phyloP scores from a whole-genome alignment of 306 rosid genomes.

The Spatholobus suberectus region DNA sequence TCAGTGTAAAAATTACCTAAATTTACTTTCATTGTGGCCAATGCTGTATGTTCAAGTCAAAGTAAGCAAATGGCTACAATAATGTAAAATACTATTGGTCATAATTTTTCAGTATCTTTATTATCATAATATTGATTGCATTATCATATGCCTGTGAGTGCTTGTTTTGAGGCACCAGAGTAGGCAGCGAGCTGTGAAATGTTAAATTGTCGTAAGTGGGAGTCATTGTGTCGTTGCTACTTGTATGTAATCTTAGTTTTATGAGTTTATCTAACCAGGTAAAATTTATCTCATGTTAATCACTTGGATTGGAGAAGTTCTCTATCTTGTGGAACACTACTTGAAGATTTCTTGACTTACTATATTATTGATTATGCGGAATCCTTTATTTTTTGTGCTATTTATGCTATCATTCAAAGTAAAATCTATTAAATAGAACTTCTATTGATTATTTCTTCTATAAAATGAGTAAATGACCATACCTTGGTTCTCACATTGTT shows the following conservation, averaged over 20 bases:
- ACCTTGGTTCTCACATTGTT: background rate
- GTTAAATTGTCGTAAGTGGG: background rate
- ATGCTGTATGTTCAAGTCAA: background rate
- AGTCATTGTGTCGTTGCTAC: background rate
- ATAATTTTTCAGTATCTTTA: background rate
- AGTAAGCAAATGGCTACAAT: background rate
- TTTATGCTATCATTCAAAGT: background rate
- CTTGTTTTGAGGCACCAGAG: background rate
- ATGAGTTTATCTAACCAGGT: background rate
- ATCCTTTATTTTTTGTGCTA: conserved; percentile 2
- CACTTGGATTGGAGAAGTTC: background rate
- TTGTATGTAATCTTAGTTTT: conserved; percentile 9
- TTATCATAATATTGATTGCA: background rate
- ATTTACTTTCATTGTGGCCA: background rate
- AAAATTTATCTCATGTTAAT: background rate
- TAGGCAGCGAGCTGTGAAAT: conserved; percentile 3
- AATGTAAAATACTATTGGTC: background rate
- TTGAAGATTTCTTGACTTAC: background rate
- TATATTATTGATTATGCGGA: background rate
- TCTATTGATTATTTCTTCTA: conserved; percentile 4
- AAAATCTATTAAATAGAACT: conserved; percentile 3
- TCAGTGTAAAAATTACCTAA: background rate
- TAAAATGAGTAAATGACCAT: background rate
- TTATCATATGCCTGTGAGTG: background rate
- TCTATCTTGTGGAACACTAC: background rate